These are phyloP conservation scores for Cladosporium cucumerinum DNA, from an alignment of 2,329 filamentous ascomycete species.

Conservation along the genomic window DNA sequence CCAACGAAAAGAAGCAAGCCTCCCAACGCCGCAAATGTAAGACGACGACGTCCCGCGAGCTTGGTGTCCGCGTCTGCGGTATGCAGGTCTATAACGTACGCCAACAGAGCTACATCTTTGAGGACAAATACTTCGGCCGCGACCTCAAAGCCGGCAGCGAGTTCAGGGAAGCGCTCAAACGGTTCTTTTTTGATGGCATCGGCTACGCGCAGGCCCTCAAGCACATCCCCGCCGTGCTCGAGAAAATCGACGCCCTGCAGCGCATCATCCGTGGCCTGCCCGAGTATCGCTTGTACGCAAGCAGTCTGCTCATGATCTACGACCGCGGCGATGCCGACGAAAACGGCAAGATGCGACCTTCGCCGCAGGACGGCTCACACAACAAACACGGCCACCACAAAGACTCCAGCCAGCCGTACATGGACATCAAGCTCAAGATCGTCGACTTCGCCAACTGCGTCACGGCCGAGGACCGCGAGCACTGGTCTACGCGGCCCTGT, in stretches of 20 bases:
- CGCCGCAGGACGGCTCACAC: background rate
- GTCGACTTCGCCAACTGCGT: slow-evolving; percentile 98
- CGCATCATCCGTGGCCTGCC: slow-evolving; percentile 74
- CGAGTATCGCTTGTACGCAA: slow-evolving; percentile 92
- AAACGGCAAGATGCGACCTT: slow-evolving; percentile 39
- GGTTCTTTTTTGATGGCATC: slow-evolving; percentile 87
- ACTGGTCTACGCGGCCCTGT: slow-evolving; percentile 49
- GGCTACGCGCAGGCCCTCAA: slow-evolving; percentile 75
- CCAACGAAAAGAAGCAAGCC: slow-evolving; percentile 83
- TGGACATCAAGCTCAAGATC: slow-evolving; percentile 82
- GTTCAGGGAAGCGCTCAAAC: slow-evolving; percentile 82
- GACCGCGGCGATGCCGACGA: slow-evolving; percentile 69
- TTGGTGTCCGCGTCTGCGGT: slow-evolving; percentile 91
- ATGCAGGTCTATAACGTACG: slow-evolving; percentile 93
- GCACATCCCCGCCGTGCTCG: slow-evolving; percentile 82
- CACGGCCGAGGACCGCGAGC: slow-evolving; percentile 72
- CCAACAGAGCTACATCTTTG: slow-evolving; percentile 82
- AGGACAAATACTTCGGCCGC: slow-evolving; percentile 96
- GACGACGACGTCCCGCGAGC: slow-evolving; percentile 82
- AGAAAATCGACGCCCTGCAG: slow-evolving; percentile 80
- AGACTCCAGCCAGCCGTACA: slow-evolving; percentile 22
- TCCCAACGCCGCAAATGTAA: slow-evolving; percentile 93
- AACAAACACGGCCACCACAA: background rate
- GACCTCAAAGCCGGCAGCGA: slow-evolving; percentile 81
- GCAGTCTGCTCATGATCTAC: slow-evolving; percentile 91